Evolutionary conservation across 2,329 filamentous ascomycete species (phyloP), one percentile per base, ranked within the genome.

Genomic region (Dactylonectria estremocensis): DNA sequence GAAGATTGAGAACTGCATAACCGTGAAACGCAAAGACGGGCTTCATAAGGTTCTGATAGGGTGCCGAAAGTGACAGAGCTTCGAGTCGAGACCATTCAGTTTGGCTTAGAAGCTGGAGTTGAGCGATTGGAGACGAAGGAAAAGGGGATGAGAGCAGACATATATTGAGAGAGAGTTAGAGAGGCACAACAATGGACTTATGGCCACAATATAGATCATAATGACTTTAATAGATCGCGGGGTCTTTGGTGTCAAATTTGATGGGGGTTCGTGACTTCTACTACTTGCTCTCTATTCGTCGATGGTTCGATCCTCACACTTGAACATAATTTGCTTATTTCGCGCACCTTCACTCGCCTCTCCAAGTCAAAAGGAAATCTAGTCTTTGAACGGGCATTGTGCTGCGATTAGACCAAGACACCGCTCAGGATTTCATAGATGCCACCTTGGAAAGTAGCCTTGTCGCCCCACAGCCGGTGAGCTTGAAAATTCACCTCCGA

Each of bases 1-100:
- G 18, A 46, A 22, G 28, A 64, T 75, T 18, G 33, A 50, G 28
- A 65, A 75, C 20, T 66, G 52, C 6, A 69, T 74, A 16, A 31
- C 60, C 5, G 67, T 69, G 3, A 28, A 59, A 13, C 24, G 33
- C 14, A 18, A 8, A 58, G 37, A 53, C 11, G 11, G 58, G 55
- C 3, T 61, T 7, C 63, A 56, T 14, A 49, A 59, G 53, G 28
- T 56, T 37, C 31, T 46, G 56, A 53, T 37, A 40, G 48, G 64
- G 18, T 43, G 33, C 37, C 61, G 33, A 61, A 55, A 18, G 53
- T 61, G 50, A 40, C 40, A 8, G n/a, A 40, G 43, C 22, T 60
- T 33, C 45, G 45, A 9, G 20, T 49, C 18, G 20, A 18, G 49
- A 31, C 3, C 13, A 14, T 43, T 43, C 40, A 18, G 40, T 43